These are phyloP conservation scores for Wickerhamomyces bovis DNA, from an alignment of 805 yeast genomes.

Conservation along the genomic window DNA sequence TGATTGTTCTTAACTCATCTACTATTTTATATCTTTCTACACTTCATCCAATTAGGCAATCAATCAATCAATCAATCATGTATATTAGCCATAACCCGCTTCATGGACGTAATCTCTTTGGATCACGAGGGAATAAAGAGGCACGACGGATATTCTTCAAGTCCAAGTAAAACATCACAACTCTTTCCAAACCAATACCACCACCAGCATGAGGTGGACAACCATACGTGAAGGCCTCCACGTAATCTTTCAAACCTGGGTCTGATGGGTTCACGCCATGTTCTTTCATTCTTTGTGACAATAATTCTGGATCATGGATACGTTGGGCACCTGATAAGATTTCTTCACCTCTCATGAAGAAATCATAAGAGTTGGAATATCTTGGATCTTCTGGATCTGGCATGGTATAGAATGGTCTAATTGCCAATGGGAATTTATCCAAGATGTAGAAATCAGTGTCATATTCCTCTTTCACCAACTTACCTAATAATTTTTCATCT, in stretches of 20 bases:
- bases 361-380: conserved; percentile 96
- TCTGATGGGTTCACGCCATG: conserved; percentile 77
- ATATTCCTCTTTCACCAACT: conserved; percentile 85
- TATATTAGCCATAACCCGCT: no score
- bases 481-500: conserved; percentile 90
- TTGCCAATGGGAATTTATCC: conserved; percentile 95
- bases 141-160: conserved; percentile 97
- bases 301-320: conserved; percentile 85
- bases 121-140: conserved; percentile 98
- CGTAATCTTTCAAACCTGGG: conserved; percentile 85
- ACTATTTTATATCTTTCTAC: no score
- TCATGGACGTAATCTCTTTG: conserved; percentile 84
- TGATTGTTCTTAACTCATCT: no score
- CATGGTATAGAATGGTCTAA: conserved; percentile 99
- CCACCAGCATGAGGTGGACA: conserved; percentile 99
- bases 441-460: conserved; percentile 96
- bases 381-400: conserved; percentile 90
- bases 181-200: conserved; percentile 98
- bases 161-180: conserved; percentile 95
- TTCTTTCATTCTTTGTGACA: conserved; percentile 72
- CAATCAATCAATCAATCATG: no score
- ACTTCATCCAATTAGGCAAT: no score
- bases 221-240: conserved; percentile 88
- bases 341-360: conserved; percentile 99
- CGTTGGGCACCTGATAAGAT: conserved; percentile 99